Percentiles rank a stretch among this genome's conserved stretches.
These are phyloP conservation scores for Diplodia seriata DNA, from an alignment of 2,329 filamentous ascomycete species.

Conservation along the genomic window DNA sequence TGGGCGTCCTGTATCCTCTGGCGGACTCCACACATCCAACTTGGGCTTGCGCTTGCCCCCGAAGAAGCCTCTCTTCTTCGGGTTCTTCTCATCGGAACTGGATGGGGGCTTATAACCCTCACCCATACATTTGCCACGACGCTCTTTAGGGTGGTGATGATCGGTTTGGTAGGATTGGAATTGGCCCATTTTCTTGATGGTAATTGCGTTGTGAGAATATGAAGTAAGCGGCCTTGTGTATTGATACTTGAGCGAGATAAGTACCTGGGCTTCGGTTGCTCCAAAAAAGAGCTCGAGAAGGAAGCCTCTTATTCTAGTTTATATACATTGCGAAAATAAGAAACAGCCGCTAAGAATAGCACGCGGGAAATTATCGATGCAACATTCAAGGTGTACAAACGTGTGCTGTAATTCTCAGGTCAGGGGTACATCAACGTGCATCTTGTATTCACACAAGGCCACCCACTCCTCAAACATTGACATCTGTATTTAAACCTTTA, in stretches of 20 bases:
- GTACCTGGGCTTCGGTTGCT: too few relatives aligned
- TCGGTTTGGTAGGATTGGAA: not conserved
- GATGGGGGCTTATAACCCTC: not conserved
- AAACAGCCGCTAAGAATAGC: not conserved
- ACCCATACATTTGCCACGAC: not conserved
- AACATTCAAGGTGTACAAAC: not conserved
- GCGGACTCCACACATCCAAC: not conserved
- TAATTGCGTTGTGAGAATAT: not conserved
- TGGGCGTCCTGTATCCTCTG: not conserved
- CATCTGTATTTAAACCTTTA: not conserved
- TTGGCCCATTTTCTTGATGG: not conserved
- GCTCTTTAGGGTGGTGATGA: not conserved
- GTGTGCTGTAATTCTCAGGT: not conserved
- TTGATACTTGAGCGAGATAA: not conserved
- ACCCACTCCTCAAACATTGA: not conserved
- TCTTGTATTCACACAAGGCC: not conserved
- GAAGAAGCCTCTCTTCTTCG: not conserved
- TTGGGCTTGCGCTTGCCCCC: not conserved
- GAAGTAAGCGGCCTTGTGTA: not conserved
- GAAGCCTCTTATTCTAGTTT: not conserved
- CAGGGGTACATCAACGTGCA: not conserved
- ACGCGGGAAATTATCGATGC: not conserved
- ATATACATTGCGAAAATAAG: not conserved
- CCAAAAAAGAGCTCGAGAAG: too few relatives aligned
- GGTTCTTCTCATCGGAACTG: not conserved